Percentiles rank a stretch among this genome's conserved stretches.
These are phyloP conservation scores for Hyaloscypha hepaticicola DNA, from an alignment of 495 filamentous ascomycete genomes.

Conservation along the genomic window DNA sequence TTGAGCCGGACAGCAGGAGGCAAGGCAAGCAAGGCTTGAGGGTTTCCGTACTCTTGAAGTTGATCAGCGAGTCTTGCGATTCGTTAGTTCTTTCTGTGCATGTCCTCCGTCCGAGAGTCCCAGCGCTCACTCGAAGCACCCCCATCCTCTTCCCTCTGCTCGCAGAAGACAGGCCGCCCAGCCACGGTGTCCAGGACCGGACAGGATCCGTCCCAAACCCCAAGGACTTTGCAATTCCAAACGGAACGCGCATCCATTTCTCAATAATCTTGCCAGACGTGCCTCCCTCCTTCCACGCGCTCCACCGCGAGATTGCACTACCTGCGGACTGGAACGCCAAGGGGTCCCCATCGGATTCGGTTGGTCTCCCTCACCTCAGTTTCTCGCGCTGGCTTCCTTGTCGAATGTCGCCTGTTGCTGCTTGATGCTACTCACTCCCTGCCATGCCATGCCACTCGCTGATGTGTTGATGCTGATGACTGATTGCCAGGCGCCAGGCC, in stretches of 20 bases:
- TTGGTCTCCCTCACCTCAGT: constrained; percentile 12
- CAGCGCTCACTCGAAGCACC: neutral
- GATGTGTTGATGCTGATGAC: neutral
- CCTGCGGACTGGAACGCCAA: constrained; percentile 15
- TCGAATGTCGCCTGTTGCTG: neutral
- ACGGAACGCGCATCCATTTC: constrained; percentile 24
- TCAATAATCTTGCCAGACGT: constrained; percentile 4
- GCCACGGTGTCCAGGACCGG: constrained; percentile 6
- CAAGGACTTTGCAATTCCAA: constrained; percentile 19
- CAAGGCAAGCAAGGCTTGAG: neutral
- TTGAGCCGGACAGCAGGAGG: neutral
- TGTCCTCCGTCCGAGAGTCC: neutral
- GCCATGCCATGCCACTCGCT: neutral
- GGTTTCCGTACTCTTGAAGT: neutral
- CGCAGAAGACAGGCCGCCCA: neutral
- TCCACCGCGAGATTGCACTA: constrained; percentile 18
- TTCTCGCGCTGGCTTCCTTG: neutral
- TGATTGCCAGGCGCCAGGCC: neutral
- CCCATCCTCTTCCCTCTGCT: neutral
- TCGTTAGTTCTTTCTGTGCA: constrained; percentile 3
- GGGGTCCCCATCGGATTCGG: neutral
- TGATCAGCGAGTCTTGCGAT: neutral
- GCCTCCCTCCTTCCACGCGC: constrained; percentile 4
- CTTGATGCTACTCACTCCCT: neutral
- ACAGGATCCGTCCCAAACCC: constrained; percentile 8